Percentiles rank a stretch among this genome's conserved stretches.
phyloP scores from a whole-genome alignment of 164 flowering plant species.

The Magnolia sinica region DNA sequence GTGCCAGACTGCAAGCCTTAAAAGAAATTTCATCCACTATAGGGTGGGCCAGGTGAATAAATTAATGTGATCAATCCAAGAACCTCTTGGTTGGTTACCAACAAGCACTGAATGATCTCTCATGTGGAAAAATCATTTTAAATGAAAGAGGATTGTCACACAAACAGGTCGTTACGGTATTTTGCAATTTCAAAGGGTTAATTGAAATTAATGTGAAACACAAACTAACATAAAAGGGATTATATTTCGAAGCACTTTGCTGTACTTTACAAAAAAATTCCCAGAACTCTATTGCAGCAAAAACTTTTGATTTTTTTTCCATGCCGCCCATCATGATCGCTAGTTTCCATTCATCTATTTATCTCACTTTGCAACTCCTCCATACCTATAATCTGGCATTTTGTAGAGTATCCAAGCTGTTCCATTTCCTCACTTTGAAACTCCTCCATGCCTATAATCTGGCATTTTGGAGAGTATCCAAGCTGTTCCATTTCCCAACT shows the following conservation, averaged over 20 bases:
- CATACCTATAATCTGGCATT: slow-evolving; percentile 35
- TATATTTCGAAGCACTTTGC: slow-evolving; percentile 20
- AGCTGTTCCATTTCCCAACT: slow-evolving; percentile 86
- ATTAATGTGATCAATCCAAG: no score
- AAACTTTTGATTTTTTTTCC: slow-evolving; percentile 18
- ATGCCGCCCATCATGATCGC: slow-evolving; percentile 19
- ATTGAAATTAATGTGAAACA: no score
- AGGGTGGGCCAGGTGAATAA: no score
- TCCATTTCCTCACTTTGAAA: slow-evolving; percentile 49
- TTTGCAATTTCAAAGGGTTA: no score
- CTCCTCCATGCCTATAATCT: slow-evolving; percentile 24
- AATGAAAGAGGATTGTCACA: no score
- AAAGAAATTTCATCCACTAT: no score
- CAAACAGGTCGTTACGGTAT: no score
- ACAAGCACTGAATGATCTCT: no score
- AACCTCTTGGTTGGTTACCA: no score
- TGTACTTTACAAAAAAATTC: slow-evolving; percentile 42
- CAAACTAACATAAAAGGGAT: no score
- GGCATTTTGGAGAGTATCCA: slow-evolving; percentile 49
- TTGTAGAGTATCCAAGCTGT: slow-evolving; percentile 54
- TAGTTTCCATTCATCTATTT: slow-evolving; percentile 22
- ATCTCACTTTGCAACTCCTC: slow-evolving; percentile 2
- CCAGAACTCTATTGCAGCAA: slow-evolving; percentile 13
- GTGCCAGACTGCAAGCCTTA: no score
- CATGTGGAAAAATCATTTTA: no score